Base-by-base conservation (phyloP, 1,284 basidiomycete genomes). In the Ceratobasidium sp. region DNA sequence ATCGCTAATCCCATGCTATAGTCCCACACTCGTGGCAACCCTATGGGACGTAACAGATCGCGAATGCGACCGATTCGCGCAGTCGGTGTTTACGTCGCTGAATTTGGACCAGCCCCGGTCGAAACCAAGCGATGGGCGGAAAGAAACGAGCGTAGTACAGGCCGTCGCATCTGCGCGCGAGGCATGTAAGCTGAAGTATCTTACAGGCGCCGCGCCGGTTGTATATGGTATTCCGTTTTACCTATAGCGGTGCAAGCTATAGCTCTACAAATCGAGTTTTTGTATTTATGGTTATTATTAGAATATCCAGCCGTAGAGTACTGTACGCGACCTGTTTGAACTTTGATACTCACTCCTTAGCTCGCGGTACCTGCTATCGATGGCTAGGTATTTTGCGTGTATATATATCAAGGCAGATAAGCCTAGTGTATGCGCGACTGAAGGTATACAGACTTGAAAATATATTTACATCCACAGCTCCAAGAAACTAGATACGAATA, bases 31-130 rank as follows among this genome's bases (percentile, higher is more conserved):
- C 64, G 91, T 98, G 15, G 98, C 95, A 0, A 98, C 97, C 83
- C 86, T 99, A 20, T 99, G 98, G 97, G 97, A 99, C 84, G 97
- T 99, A 33, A 99, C 98, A 0, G 97, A 99, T 87, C 91, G 94
- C 68, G 97, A 99, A 84, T 97, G 99, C 81, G 97, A 99, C 86
- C 94, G 94, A 81, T 91, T 98, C 80, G 94, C 96, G 7, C 92
- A 94, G 81, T 88, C 91, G 0, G 96, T 98, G 7, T 93, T 98
- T 82, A 91, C 93, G 80, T 90, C 91, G 79, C 86, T 98, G 9
- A 87, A 88, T 2, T 86, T 98, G 66, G 89, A 86, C 78, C 77
- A 80, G 26, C 77, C 67, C 64, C 81, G 86, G 0, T 84, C 86
- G 0, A 85, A 84, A 15, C 72, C 81, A 44, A 72, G 82, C 80